A percentile compares a stretch with the other conserved stretches of the same genome.
phyloP scores from a whole-genome alignment of 768 basidiomycete species.

The Suillus sp. region DNA sequence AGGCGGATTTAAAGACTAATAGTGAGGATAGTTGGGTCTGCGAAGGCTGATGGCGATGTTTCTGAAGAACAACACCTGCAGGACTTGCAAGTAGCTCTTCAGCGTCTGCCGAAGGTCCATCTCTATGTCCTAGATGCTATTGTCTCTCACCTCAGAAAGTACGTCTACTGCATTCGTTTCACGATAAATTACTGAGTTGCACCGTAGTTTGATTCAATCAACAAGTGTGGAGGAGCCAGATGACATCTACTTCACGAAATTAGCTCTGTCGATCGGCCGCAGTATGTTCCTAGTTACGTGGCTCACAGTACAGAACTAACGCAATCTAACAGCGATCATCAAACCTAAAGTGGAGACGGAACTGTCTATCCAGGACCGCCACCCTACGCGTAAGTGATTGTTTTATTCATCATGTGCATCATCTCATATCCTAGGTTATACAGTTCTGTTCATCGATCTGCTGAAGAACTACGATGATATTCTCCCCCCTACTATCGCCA shows the following conservation, averaged over 20 bases:
- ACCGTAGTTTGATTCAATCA: conserved; percentile 60
- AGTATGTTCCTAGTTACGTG: conserved; percentile 49
- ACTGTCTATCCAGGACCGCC: conserved; percentile 88
- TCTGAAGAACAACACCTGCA: conserved; percentile 63
- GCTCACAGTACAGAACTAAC: conserved; percentile 2
- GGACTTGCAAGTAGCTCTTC: conserved; percentile 62
- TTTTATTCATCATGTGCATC: neutral
- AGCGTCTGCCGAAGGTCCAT: conserved; percentile 75
- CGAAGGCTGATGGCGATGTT: conserved; percentile 54
- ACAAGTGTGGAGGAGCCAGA: conserved; percentile 72
- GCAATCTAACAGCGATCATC: conserved; percentile 58
- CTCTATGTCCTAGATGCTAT: conserved; percentile 79
- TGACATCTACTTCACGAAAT: conserved; percentile 83
- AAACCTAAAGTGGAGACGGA: conserved; percentile 83
- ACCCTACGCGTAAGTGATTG: conserved; percentile 64
- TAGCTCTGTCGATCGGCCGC: conserved; percentile 85
- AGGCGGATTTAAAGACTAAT: neutral
- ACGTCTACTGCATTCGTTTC: conserved; percentile 28
- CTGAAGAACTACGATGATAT: conserved; percentile 72
- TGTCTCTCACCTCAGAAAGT: conserved; percentile 76
- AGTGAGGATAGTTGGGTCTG: conserved; percentile 50
- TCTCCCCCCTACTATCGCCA: conserved; percentile 78
- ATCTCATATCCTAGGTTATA: neutral
- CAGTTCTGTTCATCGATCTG: conserved; percentile 86
- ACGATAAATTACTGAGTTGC: conserved; percentile 13